Percentiles rank a stretch among this genome's conserved stretches.
phyloP scores from a whole-genome alignment of 2,329 filamentous ascomycete species.

The Fusarium napiforme region DNA sequence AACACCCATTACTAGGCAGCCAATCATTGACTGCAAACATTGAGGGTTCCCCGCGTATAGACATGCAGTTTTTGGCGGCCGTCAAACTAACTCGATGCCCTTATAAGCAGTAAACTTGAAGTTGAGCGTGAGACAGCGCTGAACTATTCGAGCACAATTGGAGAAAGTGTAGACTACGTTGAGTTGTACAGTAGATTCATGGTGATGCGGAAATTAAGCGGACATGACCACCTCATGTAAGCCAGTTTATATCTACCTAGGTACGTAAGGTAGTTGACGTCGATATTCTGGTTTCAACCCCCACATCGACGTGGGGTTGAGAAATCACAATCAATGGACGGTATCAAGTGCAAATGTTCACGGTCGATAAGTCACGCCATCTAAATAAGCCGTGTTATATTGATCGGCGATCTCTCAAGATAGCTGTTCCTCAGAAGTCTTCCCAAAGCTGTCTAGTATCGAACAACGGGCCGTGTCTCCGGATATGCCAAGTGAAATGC shows the following conservation, averaged over 20 bases:
- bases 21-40: slow-evolving; percentile 11
- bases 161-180: neutral
- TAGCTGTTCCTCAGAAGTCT: neutral
- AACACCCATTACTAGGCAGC: slow-evolving; percentile 4
- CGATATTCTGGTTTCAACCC: neutral
- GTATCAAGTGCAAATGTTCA: neutral
- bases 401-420: neutral
- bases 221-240: neutral
- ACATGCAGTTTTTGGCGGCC: neutral
- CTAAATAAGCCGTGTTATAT: neutral
- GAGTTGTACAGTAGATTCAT: neutral
- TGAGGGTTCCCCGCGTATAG: neutral
- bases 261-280: neutral
- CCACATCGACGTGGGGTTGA: neutral
- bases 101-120: neutral
- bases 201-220: slow-evolving; percentile 1
- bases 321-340: neutral
- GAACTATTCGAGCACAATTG: neutral
- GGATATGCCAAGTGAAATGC: slow-evolving; percentile 26
- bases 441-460: neutral
- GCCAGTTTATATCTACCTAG: neutral
- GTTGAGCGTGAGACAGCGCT: neutral
- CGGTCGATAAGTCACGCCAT: neutral
- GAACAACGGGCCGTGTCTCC: slow-evolving; percentile 1
- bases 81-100: neutral